Percentiles rank a stretch among this genome's conserved stretches.
Evolutionary conservation across 257 asterid species (phyloP).

Genomic region (Nicotiana sylvestris): DNA sequence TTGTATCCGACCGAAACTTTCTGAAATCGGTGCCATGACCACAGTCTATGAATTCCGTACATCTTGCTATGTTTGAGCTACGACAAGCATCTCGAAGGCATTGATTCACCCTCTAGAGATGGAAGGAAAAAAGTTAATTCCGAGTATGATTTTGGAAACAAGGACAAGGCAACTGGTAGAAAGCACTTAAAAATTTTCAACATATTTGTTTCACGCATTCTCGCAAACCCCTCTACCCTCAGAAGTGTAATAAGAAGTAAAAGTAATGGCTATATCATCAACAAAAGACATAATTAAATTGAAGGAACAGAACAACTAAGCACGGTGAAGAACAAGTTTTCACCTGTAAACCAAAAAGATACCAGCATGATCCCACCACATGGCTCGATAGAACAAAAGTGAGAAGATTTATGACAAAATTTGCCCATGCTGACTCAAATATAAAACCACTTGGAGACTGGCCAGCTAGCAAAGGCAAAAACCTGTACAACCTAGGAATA

Average conservation of each 20-base stretch:
- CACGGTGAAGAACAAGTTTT: neutral
- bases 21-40: slow-evolving; percentile 37
- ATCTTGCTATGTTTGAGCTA: slow-evolving; percentile 24
- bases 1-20: slow-evolving; percentile 14
- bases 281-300: neutral
- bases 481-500: slow-evolving; percentile 67
- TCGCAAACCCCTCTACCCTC: neutral
- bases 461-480: slow-evolving; percentile 68
- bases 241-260: neutral
- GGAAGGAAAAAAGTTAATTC: neutral
- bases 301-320: neutral
- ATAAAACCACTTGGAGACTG: slow-evolving; percentile 71
- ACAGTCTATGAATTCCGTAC: slow-evolving; percentile 61
- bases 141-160: neutral
- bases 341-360: slow-evolving; percentile 86
- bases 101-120: slow-evolving; percentile 69
- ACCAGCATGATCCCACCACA: slow-evolving; percentile 89
- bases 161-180: slow-evolving; percentile 6
- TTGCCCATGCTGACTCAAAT: slow-evolving; percentile 87
- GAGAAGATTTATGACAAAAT: slow-evolving; percentile 69
- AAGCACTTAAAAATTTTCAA: neutral
- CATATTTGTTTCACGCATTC: neutral
- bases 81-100: slow-evolving; percentile 77
- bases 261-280: neutral
- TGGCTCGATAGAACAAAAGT: slow-evolving; percentile 66